phyloP scores from a whole-genome alignment of 495 filamentous ascomycete genomes.

The Thermochaetoides thermophila region DNA sequence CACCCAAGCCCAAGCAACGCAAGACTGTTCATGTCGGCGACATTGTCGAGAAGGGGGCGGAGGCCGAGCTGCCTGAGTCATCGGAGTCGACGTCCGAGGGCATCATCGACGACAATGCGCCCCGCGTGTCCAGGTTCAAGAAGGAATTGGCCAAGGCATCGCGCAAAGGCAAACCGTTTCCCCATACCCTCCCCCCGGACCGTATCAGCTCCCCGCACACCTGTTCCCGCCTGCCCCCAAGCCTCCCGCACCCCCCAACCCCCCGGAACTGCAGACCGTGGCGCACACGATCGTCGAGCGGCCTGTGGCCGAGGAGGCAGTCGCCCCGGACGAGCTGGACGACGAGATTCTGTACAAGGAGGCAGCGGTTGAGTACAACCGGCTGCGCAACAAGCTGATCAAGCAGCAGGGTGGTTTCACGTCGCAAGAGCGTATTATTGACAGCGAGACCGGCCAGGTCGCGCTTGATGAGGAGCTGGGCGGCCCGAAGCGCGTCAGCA shows the following conservation, averaged over 20 bases:
- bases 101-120: too few species aligned
- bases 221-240: conserved; percentile 6
- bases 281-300: conserved; percentile 51
- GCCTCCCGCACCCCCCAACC: conserved; percentile 25
- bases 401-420: conserved; percentile 63
- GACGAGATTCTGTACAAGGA: conserved; percentile 56
- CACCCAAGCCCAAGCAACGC: conserved; percentile 19
- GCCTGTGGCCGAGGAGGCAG: conserved; percentile 20
- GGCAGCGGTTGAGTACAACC: conserved; percentile 67
- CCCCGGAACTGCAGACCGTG: conserved; percentile 42
- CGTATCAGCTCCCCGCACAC: conserved; percentile 16
- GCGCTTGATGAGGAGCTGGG: conserved; percentile 56
- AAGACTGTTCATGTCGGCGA: conserved; percentile 29
- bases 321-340: conserved; percentile 58
- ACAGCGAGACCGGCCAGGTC: conserved; percentile 17
- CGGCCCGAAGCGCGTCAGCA: conserved; percentile 57
- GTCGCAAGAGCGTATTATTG: conserved; percentile 39
- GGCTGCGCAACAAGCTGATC: conserved; percentile 63
- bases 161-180: too few species aligned
- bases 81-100: too few species aligned
- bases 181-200: conserved; percentile 19
- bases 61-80: conserved; percentile 26
- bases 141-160: too few species aligned
- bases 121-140: conserved; percentile 36
- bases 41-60: conserved; percentile 32